phyloP scores from a whole-genome alignment of 441 rosid species.

The Erodium moschatum region DNA sequence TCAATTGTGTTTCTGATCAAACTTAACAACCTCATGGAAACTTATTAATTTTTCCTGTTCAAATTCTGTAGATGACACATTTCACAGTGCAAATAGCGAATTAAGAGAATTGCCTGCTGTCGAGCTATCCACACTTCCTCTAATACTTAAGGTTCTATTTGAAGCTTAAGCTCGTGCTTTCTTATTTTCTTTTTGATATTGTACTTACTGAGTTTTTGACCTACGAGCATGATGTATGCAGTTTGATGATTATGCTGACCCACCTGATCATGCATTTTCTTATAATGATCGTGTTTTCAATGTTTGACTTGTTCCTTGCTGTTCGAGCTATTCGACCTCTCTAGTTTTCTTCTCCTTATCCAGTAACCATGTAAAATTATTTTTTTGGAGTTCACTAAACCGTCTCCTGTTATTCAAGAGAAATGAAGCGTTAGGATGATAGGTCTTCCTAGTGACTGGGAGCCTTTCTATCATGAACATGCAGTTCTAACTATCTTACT shows the following conservation, averaged over 20 bases:
- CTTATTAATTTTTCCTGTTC: conserved; percentile 12
- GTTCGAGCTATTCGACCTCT: not conserved
- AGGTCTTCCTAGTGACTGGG: not conserved
- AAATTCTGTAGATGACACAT: conserved; percentile 61
- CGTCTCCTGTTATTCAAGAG: not conserved
- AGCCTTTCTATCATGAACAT: not conserved
- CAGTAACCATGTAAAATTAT: not conserved
- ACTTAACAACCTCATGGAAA: not conserved
- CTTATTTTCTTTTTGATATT: conserved; percentile 10
- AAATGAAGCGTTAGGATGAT: not conserved
- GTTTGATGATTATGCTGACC: not conserved
- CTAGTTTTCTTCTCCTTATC: not conserved
- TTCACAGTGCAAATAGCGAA: conserved; percentile 69
- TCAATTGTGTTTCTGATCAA: not conserved
- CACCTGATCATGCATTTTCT: not conserved
- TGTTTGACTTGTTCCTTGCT: not conserved
- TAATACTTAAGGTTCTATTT: conserved; percentile 71
- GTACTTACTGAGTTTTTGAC: not conserved
- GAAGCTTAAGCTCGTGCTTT: conserved; percentile 15
- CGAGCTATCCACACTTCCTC: conserved; percentile 88
- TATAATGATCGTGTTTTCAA: conserved; percentile 7
- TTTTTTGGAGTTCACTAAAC: not conserved
- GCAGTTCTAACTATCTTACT: not conserved
- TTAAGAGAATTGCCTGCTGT: conserved; percentile 91
- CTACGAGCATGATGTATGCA: not conserved